These are phyloP conservation scores for Myochromella boudieri DNA, from an alignment of 768 basidiomycete species.

Conservation along the genomic window DNA sequence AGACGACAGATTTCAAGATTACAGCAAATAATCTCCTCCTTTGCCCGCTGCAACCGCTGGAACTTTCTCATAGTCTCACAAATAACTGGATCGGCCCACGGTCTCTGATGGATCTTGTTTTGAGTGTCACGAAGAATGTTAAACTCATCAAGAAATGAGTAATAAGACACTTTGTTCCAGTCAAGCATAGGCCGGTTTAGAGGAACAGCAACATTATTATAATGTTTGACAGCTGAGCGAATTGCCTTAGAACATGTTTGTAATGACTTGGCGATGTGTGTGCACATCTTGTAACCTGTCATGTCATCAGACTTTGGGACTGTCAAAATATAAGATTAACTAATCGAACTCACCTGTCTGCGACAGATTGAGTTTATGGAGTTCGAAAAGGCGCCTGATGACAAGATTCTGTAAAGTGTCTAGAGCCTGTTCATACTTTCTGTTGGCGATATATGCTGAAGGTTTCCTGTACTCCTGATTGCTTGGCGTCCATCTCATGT, in stretches of 20 bases:
- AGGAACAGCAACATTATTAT: constrained; percentile 3
- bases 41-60: constrained; percentile 4
- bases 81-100: constrained; percentile 11
- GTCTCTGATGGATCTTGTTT: background rate
- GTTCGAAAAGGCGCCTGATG: constrained; percentile 34
- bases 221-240: background rate
- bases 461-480: constrained; percentile 23
- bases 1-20: constrained; percentile 12
- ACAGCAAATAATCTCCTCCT: constrained; percentile 6
- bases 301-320: too few relatives aligned
- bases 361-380: constrained; percentile 35
- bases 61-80: constrained; percentile 13
- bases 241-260: constrained; percentile 8
- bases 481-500: constrained; percentile 23
- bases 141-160: constrained; percentile 14
- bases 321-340: too few relatives aligned
- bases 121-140: constrained; percentile 11
- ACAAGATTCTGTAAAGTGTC: constrained; percentile 32
- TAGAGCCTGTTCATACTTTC: constrained; percentile 27
- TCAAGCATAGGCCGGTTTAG: constrained; percentile 7
- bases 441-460: constrained; percentile 12
- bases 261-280: constrained; percentile 5
- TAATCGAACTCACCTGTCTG: constrained; percentile 26
- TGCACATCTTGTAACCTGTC: background rate
- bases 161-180: constrained; percentile 8